Base-by-base conservation (phyloP, 2,329 filamentous ascomycete species). In the Paecilomyces sp. region DNA sequence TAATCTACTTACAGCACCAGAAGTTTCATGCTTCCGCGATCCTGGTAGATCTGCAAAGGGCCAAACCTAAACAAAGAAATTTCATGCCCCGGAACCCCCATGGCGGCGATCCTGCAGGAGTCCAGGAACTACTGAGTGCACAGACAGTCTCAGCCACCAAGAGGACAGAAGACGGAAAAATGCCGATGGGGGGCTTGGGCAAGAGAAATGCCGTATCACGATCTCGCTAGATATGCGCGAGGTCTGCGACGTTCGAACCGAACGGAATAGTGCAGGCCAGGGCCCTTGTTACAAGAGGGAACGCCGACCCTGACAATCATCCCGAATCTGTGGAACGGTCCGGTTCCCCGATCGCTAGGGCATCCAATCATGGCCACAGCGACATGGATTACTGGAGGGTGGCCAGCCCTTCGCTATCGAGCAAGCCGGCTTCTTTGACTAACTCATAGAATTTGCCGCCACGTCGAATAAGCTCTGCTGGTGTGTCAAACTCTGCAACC, bases 401-500 rank as follows among this genome's bases (percentile, higher is more conserved):
- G 62, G 60, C 57, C 62, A 65, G 70, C 58, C 72, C 74, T 53
- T 81, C 78, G 57, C 68, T 70, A 53, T 83, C 80, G 59, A 88
- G 76, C 62, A 99, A 79, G 50, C 92, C 92, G 3, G 93, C 90
- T 78, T 99, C 92, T 77, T 88, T 92, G 62, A 97, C 94, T 55
- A 99, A 80, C 60, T 92, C 88, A 76, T 94, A 91, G 74, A 99
- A 99, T 57, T 90, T 76, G 1, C 93, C 91, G 71, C 86, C 85
- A 70, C 83, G 83, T 74, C 86, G 86, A 63, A 96, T 85, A 60
- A 99, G 81, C 63, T 88, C 86, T 47, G 85, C 81, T 1, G 94
- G 94, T 6, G 88, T 91, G 74, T 96, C 94, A 75, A 97, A 99
- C 75, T 99, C 94, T 56, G 88, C 89, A 51, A 99, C 92, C 68